Base-by-base conservation (phyloP, 768 basidiomycete species). In the Boletus subparvulus region DNA sequence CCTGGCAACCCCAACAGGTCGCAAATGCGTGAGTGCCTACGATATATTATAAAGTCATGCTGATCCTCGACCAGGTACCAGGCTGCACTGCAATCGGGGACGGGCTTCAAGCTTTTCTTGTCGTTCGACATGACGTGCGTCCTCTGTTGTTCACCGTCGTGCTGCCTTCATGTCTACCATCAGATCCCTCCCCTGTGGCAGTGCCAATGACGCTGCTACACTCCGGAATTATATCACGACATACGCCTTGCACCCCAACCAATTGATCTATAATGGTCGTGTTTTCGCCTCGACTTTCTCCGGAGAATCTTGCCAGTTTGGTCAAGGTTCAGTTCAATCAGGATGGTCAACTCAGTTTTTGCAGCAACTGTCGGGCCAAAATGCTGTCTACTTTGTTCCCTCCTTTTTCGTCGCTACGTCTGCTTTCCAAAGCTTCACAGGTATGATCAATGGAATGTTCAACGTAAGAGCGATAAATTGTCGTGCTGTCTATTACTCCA, bases 121-220 rank as follows among this genome's bases (percentile, higher is more conserved):
- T 90, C 87, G 14, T 81, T 92, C 47, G 90, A 92, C 65, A 90
- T 90, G 90, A 74, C 83, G 84, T 87, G 63, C 62, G 78, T 79
- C 24, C 47, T 26, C 47, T 39, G 4, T 43, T 40, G 6, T 52
- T 33, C 24, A 13, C 45, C n/a, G 32, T 40, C 2, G 37, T 49
- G 6, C 8, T 40, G 36, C 47, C 26, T 39, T 49, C 28, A 60
- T 45, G 44, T 46, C 50, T 21, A 19, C 26, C 47, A 6, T 30
- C 40, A 87, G 85, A 5, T 80, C 80, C 4, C 69, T 87, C 46
- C 80, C 85, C 6, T 87, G 88, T 60, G 67, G 65, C 8, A 75
- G 76, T 16, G 60, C 77, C 21, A 64, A 62, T 16, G 80, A 89
- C 52, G 86, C 80, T 5, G 70, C 74, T 33, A 64, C 68, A 13